phyloP scores from a whole-genome alignment of 2,329 filamentous ascomycete genomes.

The Colletotrichum theobromicola region DNA sequence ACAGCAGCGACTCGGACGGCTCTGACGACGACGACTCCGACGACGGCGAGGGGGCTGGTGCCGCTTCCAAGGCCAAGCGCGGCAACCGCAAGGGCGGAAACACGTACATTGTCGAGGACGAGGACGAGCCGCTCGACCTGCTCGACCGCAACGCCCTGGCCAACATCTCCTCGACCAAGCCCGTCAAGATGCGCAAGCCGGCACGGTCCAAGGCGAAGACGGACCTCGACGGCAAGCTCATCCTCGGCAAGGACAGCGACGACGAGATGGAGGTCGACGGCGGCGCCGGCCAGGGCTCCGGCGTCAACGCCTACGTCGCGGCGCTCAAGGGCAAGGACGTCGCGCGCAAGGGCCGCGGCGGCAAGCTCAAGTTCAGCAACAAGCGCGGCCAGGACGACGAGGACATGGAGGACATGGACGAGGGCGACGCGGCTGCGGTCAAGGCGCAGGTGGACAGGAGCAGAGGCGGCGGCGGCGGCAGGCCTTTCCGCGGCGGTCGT shows the following conservation, averaged over 20 bases:
- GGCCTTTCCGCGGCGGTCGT: slow-evolving; percentile 33
- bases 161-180: slow-evolving; percentile 92
- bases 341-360: slow-evolving; percentile 67
- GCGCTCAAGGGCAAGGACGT: slow-evolving; percentile 72
- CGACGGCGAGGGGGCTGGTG: slow-evolving; percentile 46
- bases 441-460: slow-evolving; percentile 51
- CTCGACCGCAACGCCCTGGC: slow-evolving; percentile 88
- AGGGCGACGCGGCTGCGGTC: slow-evolving; percentile 56
- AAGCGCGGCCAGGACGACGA: slow-evolving; percentile 53
- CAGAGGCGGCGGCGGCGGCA: slow-evolving; percentile 31
- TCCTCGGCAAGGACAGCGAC: slow-evolving; percentile 67
- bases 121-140: slow-evolving; percentile 93
- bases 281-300: slow-evolving; percentile 53
- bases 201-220: slow-evolving; percentile 70
- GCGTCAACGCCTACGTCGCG: slow-evolving; percentile 72
- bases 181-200: slow-evolving; percentile 65
- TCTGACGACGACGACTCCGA: slow-evolving; percentile 69
- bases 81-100: slow-evolving; percentile 65
- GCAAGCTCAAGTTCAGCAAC: slow-evolving; percentile 76
- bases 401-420: slow-evolving; percentile 59
- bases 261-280: slow-evolving; percentile 70
- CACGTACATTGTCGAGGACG: slow-evolving; percentile 91
- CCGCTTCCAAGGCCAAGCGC: slow-evolving; percentile 47
- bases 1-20: slow-evolving; percentile 73
- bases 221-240: slow-evolving; percentile 80